These are phyloP conservation scores for Staphylotrichum tortipilum DNA, from an alignment of 495 filamentous ascomycete species.

Conservation along the genomic window DNA sequence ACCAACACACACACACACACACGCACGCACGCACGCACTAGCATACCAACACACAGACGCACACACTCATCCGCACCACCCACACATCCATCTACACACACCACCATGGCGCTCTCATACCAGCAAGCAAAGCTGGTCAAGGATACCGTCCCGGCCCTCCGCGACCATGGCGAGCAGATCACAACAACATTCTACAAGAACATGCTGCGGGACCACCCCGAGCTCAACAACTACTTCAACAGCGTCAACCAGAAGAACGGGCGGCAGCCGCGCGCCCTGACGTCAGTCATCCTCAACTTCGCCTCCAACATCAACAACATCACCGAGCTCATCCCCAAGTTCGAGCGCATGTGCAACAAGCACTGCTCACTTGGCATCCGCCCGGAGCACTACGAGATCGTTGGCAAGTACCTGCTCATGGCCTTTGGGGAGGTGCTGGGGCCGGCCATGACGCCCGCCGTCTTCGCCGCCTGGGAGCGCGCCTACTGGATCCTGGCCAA, in stretches of 20 bases:
- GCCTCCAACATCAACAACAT: conserved; percentile 64
- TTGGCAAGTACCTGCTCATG: conserved; percentile 56
- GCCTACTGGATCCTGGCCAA: conserved; percentile 67
- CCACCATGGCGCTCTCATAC: conserved; percentile 37
- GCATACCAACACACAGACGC: too few relatives aligned
- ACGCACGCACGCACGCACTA: too few relatives aligned
- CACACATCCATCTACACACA: too few relatives aligned
- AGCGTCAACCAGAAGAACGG: conserved; percentile 58
- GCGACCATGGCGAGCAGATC: conserved; percentile 57
- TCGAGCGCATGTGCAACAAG: conserved; percentile 66
- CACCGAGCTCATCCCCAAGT: conserved; percentile 50
- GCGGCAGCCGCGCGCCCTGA: conserved; percentile 57
- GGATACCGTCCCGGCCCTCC: conserved; percentile 42
- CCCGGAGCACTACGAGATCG: conserved; percentile 61
- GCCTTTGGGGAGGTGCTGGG: conserved; percentile 62
- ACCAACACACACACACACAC: neutral
- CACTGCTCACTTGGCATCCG: conserved; percentile 63
- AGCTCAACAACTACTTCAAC: conserved; percentile 63
- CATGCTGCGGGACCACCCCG: conserved; percentile 55
- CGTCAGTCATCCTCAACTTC: conserved; percentile 57
- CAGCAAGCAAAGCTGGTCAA: conserved; percentile 35
- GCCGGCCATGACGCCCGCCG: conserved; percentile 53
- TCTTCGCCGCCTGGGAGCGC: conserved; percentile 56
- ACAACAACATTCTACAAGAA: conserved; percentile 59
- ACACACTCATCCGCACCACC: too few relatives aligned